A percentile compares a stretch with the other conserved stretches of the same genome.
phyloP scores from a whole-genome alignment of 345 rosid genomes.

The Populus ilicifolia region DNA sequence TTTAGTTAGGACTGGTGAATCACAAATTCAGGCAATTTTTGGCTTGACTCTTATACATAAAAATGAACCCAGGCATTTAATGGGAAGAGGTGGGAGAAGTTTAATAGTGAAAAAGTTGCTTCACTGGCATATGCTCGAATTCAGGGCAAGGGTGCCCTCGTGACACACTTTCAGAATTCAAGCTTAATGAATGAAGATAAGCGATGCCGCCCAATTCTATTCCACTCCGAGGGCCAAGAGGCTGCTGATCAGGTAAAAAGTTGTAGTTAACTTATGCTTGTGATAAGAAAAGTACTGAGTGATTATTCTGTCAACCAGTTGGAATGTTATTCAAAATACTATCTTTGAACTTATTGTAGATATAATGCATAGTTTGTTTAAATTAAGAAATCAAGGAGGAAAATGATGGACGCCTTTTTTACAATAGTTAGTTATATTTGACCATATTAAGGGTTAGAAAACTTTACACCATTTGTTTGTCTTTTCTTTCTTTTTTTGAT shows the following conservation, averaged over 20 bases:
- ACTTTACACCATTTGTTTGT: background rate
- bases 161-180: constrained; percentile 22
- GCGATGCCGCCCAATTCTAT: constrained; percentile 23
- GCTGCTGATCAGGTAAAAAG: constrained; percentile 11
- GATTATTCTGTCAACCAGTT: background rate
- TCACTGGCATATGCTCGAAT: constrained; percentile 24
- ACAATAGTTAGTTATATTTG: background rate
- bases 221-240: constrained; percentile 18
- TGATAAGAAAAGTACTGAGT: background rate
- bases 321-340: background rate
- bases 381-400: background rate
- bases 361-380: background rate
- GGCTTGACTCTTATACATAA: background rate
- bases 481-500: background rate
- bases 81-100: constrained; percentile 28
- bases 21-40: background rate
- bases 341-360: background rate
- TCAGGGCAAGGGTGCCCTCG: constrained; percentile 27
- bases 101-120: constrained; percentile 24
- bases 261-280: background rate
- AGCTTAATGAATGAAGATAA: constrained; percentile 28
- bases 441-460: background rate
- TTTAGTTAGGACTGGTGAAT: background rate
- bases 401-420: background rate
- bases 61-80: constrained; percentile 18